Conservation (phyloP, 257 asterid genomes). For the Verbascum thapsus region DNA sequence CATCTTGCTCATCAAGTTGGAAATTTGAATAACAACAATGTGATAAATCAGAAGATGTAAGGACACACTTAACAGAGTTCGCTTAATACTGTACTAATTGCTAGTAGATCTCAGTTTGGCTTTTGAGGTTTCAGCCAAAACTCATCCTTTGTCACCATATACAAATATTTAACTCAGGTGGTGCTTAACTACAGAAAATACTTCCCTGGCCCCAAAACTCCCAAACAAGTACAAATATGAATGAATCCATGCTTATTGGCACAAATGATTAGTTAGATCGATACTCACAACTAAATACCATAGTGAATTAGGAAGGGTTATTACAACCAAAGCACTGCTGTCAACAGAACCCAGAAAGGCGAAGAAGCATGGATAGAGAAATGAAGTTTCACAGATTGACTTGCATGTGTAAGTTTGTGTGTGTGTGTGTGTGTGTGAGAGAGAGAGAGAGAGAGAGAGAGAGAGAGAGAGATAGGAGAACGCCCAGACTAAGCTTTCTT, state of each 20-base stretch:
- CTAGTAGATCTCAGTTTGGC: neutral
- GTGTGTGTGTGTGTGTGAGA: neutral
- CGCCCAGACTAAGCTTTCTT: neutral
- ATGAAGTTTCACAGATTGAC: neutral
- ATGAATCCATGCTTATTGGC: neutral
- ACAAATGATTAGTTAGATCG: neutral
- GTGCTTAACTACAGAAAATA: neutral
- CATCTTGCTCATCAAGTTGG: too few species aligned
- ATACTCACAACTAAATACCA: constrained; percentile 7
- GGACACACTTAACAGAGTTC: neutral
- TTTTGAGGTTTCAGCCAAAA: neutral
- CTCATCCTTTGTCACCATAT: constrained; percentile 5
- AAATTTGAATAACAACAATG: neutral
- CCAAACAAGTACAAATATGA: constrained; percentile 4
- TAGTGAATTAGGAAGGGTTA: neutral
- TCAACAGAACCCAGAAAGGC: neutral
- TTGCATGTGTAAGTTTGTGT: neutral
- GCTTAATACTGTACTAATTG: neutral
- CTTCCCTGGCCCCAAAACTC: neutral
- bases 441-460: neutral
- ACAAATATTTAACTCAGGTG: constrained; percentile 12
- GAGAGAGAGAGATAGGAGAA: neutral
- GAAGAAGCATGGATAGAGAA: neutral
- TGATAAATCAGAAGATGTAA: constrained; percentile 3
- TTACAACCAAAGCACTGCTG: neutral